Base-by-base conservation (phyloP, 2,329 filamentous ascomycete species). In the Nemania serpens region DNA sequence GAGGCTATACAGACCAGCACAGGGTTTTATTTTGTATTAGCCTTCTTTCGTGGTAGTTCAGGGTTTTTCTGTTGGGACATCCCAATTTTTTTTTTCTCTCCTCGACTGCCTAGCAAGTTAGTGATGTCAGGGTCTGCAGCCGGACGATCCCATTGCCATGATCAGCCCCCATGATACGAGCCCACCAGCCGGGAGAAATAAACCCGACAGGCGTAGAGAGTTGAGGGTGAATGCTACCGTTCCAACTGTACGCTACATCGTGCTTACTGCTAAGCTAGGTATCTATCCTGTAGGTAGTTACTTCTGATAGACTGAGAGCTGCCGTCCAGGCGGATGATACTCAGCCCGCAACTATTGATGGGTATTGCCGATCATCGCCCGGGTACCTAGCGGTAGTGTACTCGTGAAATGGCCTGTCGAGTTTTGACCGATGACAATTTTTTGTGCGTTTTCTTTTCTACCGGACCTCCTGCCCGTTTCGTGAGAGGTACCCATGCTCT, bases 111-210 rank as follows among this genome's bases (percentile, higher is more conserved):
- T 51, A 62, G 55, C 46, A 33, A 57, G 49, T 58, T 13, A 60
- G 42, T 51, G 20, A 33, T 57, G 57, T 41, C 39, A 50, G 43
- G 29, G 22, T 59, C 51, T 57, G 43, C 57, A 56, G 59, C 55
- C 56, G 39, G 62, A 56, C 55, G 62, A 64, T 62, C 61, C 25
- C 59, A 54, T 62, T 54, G 50, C 20, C 34, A 42, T 64, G 59
- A 62, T 64, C 62, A 59, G 62, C 52, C 53, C 50, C 17, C 15
- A 25, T 13, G 41, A 18, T 39, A 48, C 17, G 7, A 22, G 37
- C 47, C 39, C 51, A 34, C 36, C 20, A 25, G 46, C 48, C 52
- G 49, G 61, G 41, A 37, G 37, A 51, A 49, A 29, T 20, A 37
- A 56, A 56, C 22, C 56, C 52, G 56, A 59, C 52, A 36, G 17